Evolutionary conservation across 768 basidiomycete genomes (phyloP).

Genomic region (Pulveroboletus sp.): DNA sequence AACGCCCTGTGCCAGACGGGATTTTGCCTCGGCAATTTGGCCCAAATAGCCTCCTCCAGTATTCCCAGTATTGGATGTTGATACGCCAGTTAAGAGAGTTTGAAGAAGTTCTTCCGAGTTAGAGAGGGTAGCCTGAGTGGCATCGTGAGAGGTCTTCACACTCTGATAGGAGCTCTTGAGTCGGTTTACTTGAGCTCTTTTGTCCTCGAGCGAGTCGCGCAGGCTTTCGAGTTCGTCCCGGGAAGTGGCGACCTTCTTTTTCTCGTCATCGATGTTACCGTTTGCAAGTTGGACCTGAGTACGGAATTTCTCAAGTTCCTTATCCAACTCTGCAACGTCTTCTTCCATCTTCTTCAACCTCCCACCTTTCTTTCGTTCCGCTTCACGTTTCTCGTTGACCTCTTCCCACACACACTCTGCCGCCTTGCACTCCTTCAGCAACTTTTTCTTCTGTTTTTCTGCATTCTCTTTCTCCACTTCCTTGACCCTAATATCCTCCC

Average conservation of each 20-base stretch:
- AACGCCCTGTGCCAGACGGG: constrained; percentile 64
- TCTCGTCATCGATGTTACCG: constrained; percentile 74
- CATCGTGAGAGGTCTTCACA: constrained; percentile 66
- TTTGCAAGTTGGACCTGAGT: constrained; percentile 85
- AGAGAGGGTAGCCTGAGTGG: constrained; percentile 53
- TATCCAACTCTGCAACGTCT: constrained; percentile 70
- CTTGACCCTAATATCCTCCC: constrained; percentile 48
- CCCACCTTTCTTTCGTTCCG: constrained; percentile 89
- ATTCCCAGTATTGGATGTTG: constrained; percentile 59
- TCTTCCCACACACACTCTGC: constrained; percentile 64
- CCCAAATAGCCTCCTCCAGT: constrained; percentile 94
- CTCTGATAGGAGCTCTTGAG: constrained; percentile 51
- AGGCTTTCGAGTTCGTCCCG: constrained; percentile 61
- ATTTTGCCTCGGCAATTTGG: constrained; percentile 83
- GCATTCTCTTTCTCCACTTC: constrained; percentile 43
- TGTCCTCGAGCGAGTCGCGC: constrained; percentile 50
- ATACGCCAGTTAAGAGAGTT: constrained; percentile 87
- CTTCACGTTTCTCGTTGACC: constrained; percentile 73
- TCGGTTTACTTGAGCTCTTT: constrained; percentile 53
- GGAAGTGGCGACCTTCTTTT: constrained; percentile 48
- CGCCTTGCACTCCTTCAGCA: constrained; percentile 48
- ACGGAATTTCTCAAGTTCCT: constrained; percentile 72
- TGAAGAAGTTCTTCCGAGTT: constrained; percentile 92
- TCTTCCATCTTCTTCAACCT: constrained; percentile 85
- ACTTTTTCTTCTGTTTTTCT: constrained; percentile 46